These are phyloP conservation scores for Delitschia confertaspora DNA, from an alignment of 495 filamentous ascomycete species.

Conservation along the genomic window DNA sequence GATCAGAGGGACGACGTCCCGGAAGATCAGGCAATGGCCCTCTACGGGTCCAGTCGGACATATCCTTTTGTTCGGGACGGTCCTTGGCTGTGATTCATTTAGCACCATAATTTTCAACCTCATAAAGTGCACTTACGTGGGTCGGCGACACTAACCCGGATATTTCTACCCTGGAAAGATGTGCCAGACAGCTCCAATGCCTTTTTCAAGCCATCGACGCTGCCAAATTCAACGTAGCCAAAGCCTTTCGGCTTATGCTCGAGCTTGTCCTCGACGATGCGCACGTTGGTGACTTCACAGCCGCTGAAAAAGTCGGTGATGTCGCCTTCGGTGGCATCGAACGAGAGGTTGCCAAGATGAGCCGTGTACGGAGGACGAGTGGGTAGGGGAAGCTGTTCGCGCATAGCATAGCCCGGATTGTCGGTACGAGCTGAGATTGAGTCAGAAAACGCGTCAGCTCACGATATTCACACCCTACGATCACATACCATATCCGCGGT, in stretches of 20 bases:
- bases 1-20: conserved; percentile 43
- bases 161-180: conserved; percentile 74
- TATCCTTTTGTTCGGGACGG: conserved; percentile 51
- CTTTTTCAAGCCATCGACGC: conserved; percentile 80
- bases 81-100: conserved; percentile 60
- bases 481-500: conserved; percentile 35
- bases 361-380: conserved; percentile 88
- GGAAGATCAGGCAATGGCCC: conserved; percentile 75
- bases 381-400: conserved; percentile 78
- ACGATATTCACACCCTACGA: not conserved
- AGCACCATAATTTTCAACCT: conserved; percentile 26
- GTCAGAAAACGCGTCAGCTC: no score
- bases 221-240: conserved; percentile 90
- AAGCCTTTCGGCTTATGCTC: conserved; percentile 92
- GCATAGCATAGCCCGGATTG: conserved; percentile 31
- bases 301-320: conserved; percentile 75
- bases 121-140: conserved; percentile 53
- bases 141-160: conserved; percentile 79
- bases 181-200: conserved; percentile 73
- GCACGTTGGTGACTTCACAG: conserved; percentile 78
- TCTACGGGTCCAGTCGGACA: conserved; percentile 80
- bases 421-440: conserved; percentile 3
- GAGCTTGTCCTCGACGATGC: conserved; percentile 91
- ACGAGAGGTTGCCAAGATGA: conserved; percentile 93
- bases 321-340: conserved; percentile 73